A percentile compares a stretch with the other conserved stretches of the same genome.
phyloP scores from a whole-genome alignment of 805 yeast species.

The Hanseniaspora meyeri region DNA sequence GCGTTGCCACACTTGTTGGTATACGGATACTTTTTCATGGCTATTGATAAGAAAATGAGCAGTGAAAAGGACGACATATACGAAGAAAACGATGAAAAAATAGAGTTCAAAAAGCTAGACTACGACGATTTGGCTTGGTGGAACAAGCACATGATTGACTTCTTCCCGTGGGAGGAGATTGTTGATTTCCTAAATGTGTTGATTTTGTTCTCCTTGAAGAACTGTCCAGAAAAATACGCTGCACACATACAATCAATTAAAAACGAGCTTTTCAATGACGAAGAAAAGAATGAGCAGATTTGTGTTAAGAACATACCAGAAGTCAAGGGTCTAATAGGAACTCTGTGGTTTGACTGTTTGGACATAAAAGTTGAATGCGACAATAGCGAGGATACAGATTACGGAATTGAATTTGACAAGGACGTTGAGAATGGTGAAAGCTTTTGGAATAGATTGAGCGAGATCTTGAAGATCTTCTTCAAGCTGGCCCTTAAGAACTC shows the following conservation, averaged over 20 bases:
- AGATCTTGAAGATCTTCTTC: slow-evolving; percentile 24
- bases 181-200: slow-evolving; percentile 52
- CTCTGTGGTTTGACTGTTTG: slow-evolving; percentile 57
- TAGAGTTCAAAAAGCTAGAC: not conserved
- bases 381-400: slow-evolving; percentile 33
- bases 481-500: slow-evolving; percentile 20
- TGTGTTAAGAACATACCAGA: slow-evolving; percentile 40
- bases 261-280: slow-evolving; percentile 35
- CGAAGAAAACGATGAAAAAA: too few species aligned
- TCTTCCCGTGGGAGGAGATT: slow-evolving; percentile 59
- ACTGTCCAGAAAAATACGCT: slow-evolving; percentile 19
- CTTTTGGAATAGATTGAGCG: slow-evolving; percentile 27
- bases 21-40: slow-evolving; percentile 60
- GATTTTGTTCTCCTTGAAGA: slow-evolving; percentile 28
- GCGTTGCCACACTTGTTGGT: slow-evolving; percentile 64
- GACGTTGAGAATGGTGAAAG: slow-evolving; percentile 26
- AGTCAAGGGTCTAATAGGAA: slow-evolving; percentile 79
- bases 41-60: slow-evolving; percentile 45
- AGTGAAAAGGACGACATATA: too few species aligned
- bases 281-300: not conserved
- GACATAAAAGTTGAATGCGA: slow-evolving; percentile 4
- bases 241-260: slow-evolving; percentile 41
- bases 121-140: slow-evolving; percentile 20
- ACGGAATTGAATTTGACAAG: slow-evolving; percentile 42
- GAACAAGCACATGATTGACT: slow-evolving; percentile 32